phyloP scores from a whole-genome alignment of 768 basidiomycete species.

The Brasilioporus rufonigricans region DNA sequence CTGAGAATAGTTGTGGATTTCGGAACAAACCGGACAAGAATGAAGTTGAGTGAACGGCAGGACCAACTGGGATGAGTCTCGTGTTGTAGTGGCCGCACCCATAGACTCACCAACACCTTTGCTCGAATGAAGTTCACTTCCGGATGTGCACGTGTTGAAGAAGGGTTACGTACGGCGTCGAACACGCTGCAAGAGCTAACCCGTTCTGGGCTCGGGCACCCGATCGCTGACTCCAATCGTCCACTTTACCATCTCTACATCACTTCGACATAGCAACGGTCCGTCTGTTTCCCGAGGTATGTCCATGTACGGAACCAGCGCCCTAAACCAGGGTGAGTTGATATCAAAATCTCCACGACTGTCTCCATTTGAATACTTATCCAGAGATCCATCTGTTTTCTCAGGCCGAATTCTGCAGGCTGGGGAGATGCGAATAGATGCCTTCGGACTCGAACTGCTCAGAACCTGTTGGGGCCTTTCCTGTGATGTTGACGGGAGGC shows the following conservation, averaged over 20 bases:
- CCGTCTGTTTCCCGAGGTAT: conserved; percentile 5
- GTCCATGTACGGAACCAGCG: conserved; percentile 8
- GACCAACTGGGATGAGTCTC: conserved; percentile 17
- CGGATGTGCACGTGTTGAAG: conserved; percentile 25
- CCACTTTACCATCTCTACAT: conserved; percentile 10
- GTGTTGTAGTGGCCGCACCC: conserved; percentile 13
- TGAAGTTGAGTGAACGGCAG: conserved; percentile 8
- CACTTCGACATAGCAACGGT: conserved; percentile 26
- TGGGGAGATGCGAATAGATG: conserved; percentile 27
- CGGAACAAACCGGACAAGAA: conserved; percentile 12
- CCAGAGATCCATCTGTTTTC: conserved; percentile 24
- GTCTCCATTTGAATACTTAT: conserved; percentile 11
- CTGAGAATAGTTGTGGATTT: conserved; percentile 1
- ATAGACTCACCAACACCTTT: conserved; percentile 11
- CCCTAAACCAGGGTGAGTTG: conserved; percentile 19
- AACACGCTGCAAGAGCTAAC: conserved; percentile 23
- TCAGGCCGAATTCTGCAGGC: conserved; percentile 20
- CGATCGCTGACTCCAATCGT: conserved; percentile 29
- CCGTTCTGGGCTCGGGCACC: conserved; percentile 25
- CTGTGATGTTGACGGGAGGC: conserved; percentile 20
- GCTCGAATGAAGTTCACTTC: conserved; percentile 22
- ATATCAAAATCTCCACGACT: conserved; percentile 19
- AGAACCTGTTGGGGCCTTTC: conserved; percentile 15
- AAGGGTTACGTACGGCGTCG: conserved; percentile 23
- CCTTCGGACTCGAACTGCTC: conserved; percentile 17